Evolutionary conservation across 495 filamentous ascomycete species (phyloP), one percentile per base, ranked within the genome.

Genomic region (Stereocaulon alpinum): DNA sequence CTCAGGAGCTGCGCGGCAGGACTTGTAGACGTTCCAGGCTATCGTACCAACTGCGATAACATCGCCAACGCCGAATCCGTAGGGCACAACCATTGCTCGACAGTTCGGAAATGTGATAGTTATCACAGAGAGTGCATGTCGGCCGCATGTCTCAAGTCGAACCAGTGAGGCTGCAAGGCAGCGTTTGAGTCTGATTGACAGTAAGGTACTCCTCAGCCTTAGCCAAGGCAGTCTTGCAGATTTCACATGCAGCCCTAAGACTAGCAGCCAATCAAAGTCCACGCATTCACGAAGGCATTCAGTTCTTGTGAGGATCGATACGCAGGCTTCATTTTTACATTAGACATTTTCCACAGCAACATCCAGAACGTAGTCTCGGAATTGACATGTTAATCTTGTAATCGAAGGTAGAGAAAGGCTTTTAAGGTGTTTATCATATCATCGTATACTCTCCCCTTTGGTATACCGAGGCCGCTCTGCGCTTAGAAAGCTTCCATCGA

Each of bases 1-100:
- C 1, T 61, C 63, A 43, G 66, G 62, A 6, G 71, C 71, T 30
- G 67, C 72, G 58, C 20, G 15, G 54, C 71, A 73, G 6, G 61
- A 48, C 44, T 66, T 71, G 61, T 73, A 73, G 42, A 71, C 55
- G 5, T 55, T 56, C 68, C 63, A 68, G 3, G 63, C 65, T 34
- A 73, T 60, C 4, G 66, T 58, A 5, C 61, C 53, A 5, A 66
- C 65, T 0, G 65, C 61, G 15, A 73, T 30, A 41, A 73, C 62
- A 40, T 73, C 71, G 15, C 71, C 65, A 15, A 70, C 58, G 9
- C 67, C 56, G 34, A 67, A 64, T 3, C 71, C 68, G 43, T 67
- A 73, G n/a, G 60, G 43, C 6, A 57, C 43, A n/a, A 24, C 18
- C 55, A 57, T 57, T 27, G 18, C 1, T n/a, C 7, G 24, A 50